Evolutionary conservation across 305 asterid genomes (phyloP).

Genomic region (Plantago rigida): DNA sequence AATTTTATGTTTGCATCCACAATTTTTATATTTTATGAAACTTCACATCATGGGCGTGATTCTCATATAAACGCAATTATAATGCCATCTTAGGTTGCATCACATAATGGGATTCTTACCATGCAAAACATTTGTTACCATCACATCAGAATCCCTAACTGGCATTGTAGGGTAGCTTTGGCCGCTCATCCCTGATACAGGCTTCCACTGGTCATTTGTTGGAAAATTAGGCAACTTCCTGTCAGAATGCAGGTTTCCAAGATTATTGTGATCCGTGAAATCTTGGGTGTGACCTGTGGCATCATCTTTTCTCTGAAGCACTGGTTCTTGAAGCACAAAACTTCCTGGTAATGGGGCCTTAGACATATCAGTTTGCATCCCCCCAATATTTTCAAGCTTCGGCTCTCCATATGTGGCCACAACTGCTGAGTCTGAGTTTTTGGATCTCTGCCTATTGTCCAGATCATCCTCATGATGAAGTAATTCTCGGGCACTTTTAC

Average conservation of each 20-base stretch:
- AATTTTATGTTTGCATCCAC: constrained; percentile 1
- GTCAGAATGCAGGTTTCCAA: constrained; percentile 44
- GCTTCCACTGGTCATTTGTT: constrained; percentile 66
- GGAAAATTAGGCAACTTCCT: constrained; percentile 43
- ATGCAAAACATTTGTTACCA: constrained; percentile 36
- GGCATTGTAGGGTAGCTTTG: constrained; percentile 42
- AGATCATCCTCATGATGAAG: constrained; percentile 43
- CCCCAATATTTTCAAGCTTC: constrained; percentile 40
- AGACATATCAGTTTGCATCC: constrained; percentile 35
- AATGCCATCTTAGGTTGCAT: constrained; percentile 18
- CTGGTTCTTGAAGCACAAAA: constrained; percentile 35
- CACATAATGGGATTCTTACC: constrained; percentile 39
- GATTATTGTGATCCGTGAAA: constrained; percentile 35
- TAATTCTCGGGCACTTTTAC: constrained; percentile 38
- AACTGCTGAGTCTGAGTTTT: constrained; percentile 38
- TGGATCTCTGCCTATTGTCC: constrained; percentile 39
- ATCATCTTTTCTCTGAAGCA: constrained; percentile 44
- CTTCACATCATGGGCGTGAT: not conserved
- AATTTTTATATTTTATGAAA: not conserved
- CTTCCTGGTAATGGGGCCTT: constrained; percentile 38
- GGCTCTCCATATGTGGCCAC: constrained; percentile 41
- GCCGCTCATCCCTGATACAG: constrained; percentile 51
- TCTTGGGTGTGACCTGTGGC: constrained; percentile 35
- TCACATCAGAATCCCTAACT: constrained; percentile 37
- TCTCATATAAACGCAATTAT: constrained; percentile 13